These are phyloP conservation scores for Paraphaeosphaeria minitans DNA, from an alignment of 2,329 filamentous ascomycete species.

Conservation along the genomic window DNA sequence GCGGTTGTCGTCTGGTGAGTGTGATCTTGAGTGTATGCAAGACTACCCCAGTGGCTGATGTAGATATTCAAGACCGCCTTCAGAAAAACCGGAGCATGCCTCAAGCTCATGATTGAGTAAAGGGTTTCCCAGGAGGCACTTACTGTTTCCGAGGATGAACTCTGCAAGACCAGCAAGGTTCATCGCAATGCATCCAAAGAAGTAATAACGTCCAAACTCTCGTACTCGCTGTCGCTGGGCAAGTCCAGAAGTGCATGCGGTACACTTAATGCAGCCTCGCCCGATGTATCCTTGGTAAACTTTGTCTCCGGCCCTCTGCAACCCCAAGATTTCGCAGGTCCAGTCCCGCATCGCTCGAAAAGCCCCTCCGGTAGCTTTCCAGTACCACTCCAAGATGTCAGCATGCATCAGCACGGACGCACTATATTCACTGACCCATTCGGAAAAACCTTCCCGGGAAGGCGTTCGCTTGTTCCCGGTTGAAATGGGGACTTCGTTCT, in stretches of 20 bases:
- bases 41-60: background rate
- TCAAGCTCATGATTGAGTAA: background rate
- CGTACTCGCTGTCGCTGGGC: background rate
- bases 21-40: background rate
- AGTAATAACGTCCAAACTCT: background rate
- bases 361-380: background rate
- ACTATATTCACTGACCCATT: background rate
- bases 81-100: background rate
- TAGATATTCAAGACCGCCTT: background rate
- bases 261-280: background rate
- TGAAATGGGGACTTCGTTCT: background rate
- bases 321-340: background rate
- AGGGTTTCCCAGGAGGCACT: background rate
- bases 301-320: background rate
- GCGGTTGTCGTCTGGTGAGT: background rate
- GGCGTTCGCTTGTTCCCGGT: background rate
- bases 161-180: background rate
- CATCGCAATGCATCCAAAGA: background rate
- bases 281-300: background rate
- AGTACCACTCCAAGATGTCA: background rate
- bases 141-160: background rate
- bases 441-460: slow-evolving; percentile 6
- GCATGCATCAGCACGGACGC: background rate
- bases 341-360: background rate
- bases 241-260: background rate